Percentiles rank a stretch among this genome's conserved stretches.
These are phyloP conservation scores for Cucurbita moschata DNA, from an alignment of 306 rosid genomes.

Conservation along the genomic window DNA sequence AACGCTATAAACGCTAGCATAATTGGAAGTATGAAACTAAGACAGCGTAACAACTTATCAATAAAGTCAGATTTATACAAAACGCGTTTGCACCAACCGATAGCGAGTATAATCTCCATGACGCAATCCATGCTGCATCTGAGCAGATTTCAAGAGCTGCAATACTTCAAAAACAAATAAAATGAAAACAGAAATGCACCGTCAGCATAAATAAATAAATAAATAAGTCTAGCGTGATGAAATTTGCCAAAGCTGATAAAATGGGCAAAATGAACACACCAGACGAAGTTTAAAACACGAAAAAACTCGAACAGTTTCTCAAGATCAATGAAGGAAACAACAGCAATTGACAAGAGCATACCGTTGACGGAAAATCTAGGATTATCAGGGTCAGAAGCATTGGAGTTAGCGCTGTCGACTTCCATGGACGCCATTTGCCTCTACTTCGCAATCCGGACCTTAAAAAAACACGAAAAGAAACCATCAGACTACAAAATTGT, in stretches of 20 bases:
- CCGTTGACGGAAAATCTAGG: constrained; percentile 78
- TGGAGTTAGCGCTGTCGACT: constrained; percentile 44
- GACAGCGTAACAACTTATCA: not conserved
- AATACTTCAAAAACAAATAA: constrained; percentile 27
- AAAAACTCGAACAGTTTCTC: not conserved
- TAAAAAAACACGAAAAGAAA: not conserved
- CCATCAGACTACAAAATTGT: not conserved
- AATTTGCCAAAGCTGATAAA: not conserved
- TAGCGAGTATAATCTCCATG: constrained; percentile 91
- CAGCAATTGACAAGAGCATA: constrained; percentile 14
- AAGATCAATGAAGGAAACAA: too few relatives aligned
- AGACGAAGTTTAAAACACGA: not conserved
- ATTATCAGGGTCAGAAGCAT: constrained; percentile 37
- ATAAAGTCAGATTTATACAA: not conserved
- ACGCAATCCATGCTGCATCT: constrained; percentile 93
- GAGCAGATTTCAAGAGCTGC: constrained; percentile 92
- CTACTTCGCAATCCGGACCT: constrained; percentile 23
- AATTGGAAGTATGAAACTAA: not conserved
- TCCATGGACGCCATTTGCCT: constrained; percentile 52
- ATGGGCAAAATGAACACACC: not conserved
- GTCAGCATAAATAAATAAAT: not conserved
- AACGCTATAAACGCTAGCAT: not conserved
- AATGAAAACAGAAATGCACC: not conserved
- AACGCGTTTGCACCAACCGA: constrained; percentile 29
- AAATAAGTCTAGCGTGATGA: not conserved